A percentile compares a stretch with the other conserved stretches of the same genome.
These are phyloP conservation scores for Ammopiptanthus mongolicus DNA, from an alignment of 306 rosid species.

Conservation along the genomic window DNA sequence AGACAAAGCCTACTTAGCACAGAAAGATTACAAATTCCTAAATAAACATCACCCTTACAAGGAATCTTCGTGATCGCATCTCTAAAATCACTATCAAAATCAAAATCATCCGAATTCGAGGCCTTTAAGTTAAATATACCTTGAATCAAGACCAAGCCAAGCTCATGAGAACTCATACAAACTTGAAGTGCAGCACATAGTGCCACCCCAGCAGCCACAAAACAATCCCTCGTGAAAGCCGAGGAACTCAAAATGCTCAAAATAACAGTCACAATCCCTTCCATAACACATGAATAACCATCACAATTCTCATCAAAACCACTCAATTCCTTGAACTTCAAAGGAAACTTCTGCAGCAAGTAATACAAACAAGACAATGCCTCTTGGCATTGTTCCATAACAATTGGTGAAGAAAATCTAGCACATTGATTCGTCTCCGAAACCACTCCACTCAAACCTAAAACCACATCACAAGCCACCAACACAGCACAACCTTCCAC, in stretches of 20 bases:
- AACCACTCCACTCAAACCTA: conserved; percentile 47
- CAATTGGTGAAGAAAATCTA: conserved; percentile 87
- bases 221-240: conserved; percentile 81
- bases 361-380: conserved; percentile 89
- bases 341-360: conserved; percentile 80
- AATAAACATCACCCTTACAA: conserved; percentile 44
- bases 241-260: conserved; percentile 56
- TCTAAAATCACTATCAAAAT: conserved; percentile 27
- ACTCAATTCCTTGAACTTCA: conserved; percentile 34
- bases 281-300: conserved; percentile 40
- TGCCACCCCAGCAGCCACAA: conserved; percentile 91
- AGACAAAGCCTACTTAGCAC: conserved; percentile 79
- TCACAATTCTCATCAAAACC: not conserved
- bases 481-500: conserved; percentile 63
- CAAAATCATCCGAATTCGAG: conserved; percentile 14
- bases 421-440: conserved; percentile 47
- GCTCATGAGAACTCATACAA: conserved; percentile 55
- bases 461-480: conserved; percentile 51
- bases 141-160: conserved; percentile 58
- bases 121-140: conserved; percentile 49
- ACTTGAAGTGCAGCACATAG: conserved; percentile 79
- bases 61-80: conserved; percentile 52
- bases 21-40: conserved; percentile 48
- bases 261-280: conserved; percentile 44
- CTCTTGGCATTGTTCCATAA: conserved; percentile 96